Evolutionary conservation across 441 rosid species (phyloP), one percentile per base, ranked within the genome.

Genomic region (Monsonia emarginata): DNA sequence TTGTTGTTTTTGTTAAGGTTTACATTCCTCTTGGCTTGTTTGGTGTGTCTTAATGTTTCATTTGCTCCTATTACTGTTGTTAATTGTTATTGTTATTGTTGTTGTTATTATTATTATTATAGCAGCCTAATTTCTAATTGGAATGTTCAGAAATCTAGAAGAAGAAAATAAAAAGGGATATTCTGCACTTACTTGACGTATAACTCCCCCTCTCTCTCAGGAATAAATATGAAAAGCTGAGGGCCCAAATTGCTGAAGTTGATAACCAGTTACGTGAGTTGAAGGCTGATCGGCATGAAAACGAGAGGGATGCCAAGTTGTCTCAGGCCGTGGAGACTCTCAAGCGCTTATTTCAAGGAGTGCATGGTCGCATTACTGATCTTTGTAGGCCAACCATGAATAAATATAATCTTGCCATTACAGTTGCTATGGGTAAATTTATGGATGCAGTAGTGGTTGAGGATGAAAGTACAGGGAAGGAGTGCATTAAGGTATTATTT

Each of bases 381-480:
- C 96, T 95, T 71, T 95, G 96, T 80, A 86, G 90, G 81, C 97
- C 99, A 75, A 88, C 88, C 32, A 88, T 79, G 75, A 88, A 88
- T 80, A 95, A 95, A 75, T 91, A 89, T 81, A 88, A 95, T 75
- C 96, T 95, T 77, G 98, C 98, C 68, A 88, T 95, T 75, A 95
- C 97, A 67, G 97, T 95, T 76, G 95, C 96, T 42, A 95, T 95
- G 99, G 99, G 99, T 44, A 91, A 72, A 84, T 95, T 89, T 79
- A 95, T 95, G 98, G 99, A 95, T 82, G 95, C 98, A 5, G 95
- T 91, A 56, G 97, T 95, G 61, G 99, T 91, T 44, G 98, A 95
- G 78, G 96, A 95, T 85, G 99, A 95, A 84, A 80, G 67, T 69
- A 89, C 95, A 0, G 98, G 97, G 70, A 95, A 91, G 79, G 98